Percentiles rank a stretch among this genome's conserved stretches.
Conservation (phyloP, 2,329 filamentous ascomycete species). For the Thelonectria discophora region DNA sequence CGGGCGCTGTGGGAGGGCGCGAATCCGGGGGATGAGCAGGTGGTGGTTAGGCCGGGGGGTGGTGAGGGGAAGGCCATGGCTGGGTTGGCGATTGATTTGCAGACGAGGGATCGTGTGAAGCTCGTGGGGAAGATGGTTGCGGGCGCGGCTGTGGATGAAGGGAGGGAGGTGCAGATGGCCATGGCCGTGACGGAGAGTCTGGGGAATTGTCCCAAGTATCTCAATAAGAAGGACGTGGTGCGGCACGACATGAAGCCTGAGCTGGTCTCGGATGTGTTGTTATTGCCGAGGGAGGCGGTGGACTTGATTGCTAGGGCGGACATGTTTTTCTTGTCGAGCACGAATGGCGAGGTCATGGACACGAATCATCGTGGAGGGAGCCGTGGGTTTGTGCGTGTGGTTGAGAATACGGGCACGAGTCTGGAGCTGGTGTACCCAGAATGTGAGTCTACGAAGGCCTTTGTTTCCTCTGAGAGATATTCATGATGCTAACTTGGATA, state of each 20-base stretch:
- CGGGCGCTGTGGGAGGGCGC: slow-evolving; percentile 65
- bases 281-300: slow-evolving; percentile 63
- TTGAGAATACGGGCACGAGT: slow-evolving; percentile 60
- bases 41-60: slow-evolving; percentile 47
- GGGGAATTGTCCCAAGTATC: slow-evolving; percentile 88
- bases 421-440: slow-evolving; percentile 78
- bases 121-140: slow-evolving; percentile 74
- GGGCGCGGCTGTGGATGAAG: slow-evolving; percentile 59
- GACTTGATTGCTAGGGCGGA: slow-evolving; percentile 71
- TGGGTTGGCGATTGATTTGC: slow-evolving; percentile 64
- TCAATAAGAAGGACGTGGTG: slow-evolving; percentile 75
- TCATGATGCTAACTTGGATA: slow-evolving; percentile 23
- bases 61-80: slow-evolving; percentile 55
- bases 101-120: slow-evolving; percentile 73
- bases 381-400: slow-evolving; percentile 75
- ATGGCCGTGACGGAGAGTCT: slow-evolving; percentile 76
- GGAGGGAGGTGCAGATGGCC: slow-evolving; percentile 63
- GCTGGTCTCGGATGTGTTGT: slow-evolving; percentile 54
- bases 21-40: slow-evolving; percentile 52
- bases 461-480: background rate
- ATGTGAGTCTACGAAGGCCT: slow-evolving; percentile 51
- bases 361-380: slow-evolving; percentile 83
- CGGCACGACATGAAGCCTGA: slow-evolving; percentile 57
- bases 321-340: slow-evolving; percentile 80
- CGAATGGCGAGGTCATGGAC: slow-evolving; percentile 76